A percentile compares a stretch with the other conserved stretches of the same genome.
Evolutionary conservation across 2,329 filamentous ascomycete species (phyloP).

Genomic region (Colletotrichum spinosum): DNA sequence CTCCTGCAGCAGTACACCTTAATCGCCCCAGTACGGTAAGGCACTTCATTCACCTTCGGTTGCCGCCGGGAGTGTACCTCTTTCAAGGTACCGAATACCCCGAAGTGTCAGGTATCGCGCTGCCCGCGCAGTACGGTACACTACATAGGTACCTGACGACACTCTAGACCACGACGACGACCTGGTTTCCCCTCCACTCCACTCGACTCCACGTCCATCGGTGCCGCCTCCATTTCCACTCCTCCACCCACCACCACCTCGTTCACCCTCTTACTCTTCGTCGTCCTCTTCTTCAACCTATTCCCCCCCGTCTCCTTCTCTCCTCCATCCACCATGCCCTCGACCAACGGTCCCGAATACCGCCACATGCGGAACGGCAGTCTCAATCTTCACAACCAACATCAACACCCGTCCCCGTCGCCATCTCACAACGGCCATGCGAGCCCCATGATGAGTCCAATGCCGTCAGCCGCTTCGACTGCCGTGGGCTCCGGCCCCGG

Average conservation of each 20-base stretch:
- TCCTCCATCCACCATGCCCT: slow-evolving; percentile 39
- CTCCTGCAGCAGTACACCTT: no score
- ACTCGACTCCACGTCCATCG: background rate
- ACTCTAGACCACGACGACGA: no score
- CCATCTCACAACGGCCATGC: slow-evolving; percentile 43
- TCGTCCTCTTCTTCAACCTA: background rate
- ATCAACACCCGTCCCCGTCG: slow-evolving; percentile 38
- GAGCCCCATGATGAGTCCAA: slow-evolving; percentile 49
- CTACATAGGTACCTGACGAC: no score
- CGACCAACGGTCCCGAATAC: slow-evolving; percentile 60
- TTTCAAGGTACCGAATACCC: no score
- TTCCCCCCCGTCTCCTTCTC: slow-evolving; percentile 20
- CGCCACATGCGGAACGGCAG: slow-evolving; percentile 69
- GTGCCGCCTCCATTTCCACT: slow-evolving; percentile 14
- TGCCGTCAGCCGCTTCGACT: slow-evolving; percentile 42
- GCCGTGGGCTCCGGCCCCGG: slow-evolving; percentile 33
- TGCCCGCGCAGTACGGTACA: no score
- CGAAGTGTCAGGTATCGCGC: no score
- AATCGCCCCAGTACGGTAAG: no score
- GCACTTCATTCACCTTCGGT: no score
- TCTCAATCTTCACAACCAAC: slow-evolving; percentile 60
- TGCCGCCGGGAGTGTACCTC: no score
- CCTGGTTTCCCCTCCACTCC: background rate
- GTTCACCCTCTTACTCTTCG: slow-evolving; percentile 6
- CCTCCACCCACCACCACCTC: slow-evolving; percentile 16